A percentile compares a stretch with the other conserved stretches of the same genome.
phyloP scores from a whole-genome alignment of 495 filamentous ascomycete species.

The Annulohypoxylon stygium region DNA sequence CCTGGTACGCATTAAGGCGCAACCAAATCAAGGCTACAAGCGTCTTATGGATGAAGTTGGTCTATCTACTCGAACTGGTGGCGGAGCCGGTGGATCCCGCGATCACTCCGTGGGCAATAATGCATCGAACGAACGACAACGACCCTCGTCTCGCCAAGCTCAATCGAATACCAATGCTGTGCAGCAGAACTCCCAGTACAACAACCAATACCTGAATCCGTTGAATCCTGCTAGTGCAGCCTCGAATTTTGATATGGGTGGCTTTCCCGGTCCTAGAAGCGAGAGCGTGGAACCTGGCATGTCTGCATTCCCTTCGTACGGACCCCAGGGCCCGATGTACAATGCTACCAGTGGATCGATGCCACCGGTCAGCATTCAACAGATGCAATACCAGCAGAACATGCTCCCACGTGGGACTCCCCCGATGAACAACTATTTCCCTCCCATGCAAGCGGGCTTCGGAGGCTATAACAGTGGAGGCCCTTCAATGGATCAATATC shows the following conservation, averaged over 20 bases:
- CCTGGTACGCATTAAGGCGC: slow-evolving; percentile 88
- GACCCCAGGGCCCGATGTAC: slow-evolving; percentile 64
- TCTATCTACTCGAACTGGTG: slow-evolving; percentile 70
- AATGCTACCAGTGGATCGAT: slow-evolving; percentile 62
- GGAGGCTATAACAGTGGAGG: slow-evolving; percentile 60
- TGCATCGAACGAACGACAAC: slow-evolving; percentile 60
- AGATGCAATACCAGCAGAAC: slow-evolving; percentile 71
- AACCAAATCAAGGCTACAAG: slow-evolving; percentile 96
- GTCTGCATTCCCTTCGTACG: slow-evolving; percentile 66
- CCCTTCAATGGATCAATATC: slow-evolving; percentile 64
- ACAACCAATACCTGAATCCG: slow-evolving; percentile 60
- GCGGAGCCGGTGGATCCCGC: slow-evolving; percentile 55
- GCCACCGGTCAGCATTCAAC: slow-evolving; percentile 62
- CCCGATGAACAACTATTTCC: slow-evolving; percentile 66
- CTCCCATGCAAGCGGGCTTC: slow-evolving; percentile 62
- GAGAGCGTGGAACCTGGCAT: slow-evolving; percentile 69
- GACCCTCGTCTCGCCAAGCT: slow-evolving; percentile 68
- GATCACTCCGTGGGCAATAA: slow-evolving; percentile 57
- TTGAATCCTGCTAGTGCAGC: slow-evolving; percentile 50
- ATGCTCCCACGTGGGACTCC: slow-evolving; percentile 66
- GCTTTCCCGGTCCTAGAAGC: slow-evolving; percentile 66
- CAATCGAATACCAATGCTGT: slow-evolving; percentile 59
- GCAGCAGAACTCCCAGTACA: slow-evolving; percentile 55
- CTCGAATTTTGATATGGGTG: slow-evolving; percentile 61
- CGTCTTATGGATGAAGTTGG: slow-evolving; percentile 98